Evolutionary conservation across 768 basidiomycete genomes (phyloP).

Genomic region (Pisolithus marmoratus): DNA sequence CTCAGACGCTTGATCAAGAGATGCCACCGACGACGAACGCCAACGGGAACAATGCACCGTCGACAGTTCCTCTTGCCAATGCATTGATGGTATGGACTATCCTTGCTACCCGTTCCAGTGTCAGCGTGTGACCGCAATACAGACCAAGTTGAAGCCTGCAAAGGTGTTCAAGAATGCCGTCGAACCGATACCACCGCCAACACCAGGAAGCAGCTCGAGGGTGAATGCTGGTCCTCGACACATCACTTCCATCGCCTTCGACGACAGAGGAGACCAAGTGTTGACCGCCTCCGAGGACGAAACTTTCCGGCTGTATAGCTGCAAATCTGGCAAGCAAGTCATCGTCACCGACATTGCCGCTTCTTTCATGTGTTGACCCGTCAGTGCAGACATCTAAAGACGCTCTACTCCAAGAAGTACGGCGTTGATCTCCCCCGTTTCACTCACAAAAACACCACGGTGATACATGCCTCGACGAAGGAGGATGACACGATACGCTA

Average conservation of each 20-base stretch:
- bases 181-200: constrained; percentile 50
- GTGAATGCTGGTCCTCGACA: constrained; percentile 50
- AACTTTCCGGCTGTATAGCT: constrained; percentile 83
- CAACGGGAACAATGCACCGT: constrained; percentile 25
- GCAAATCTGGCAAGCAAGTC: constrained; percentile 91
- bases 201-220: constrained; percentile 33
- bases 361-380: constrained; percentile 23
- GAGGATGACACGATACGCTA: constrained; percentile 94
- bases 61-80: constrained; percentile 41
- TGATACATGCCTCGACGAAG: constrained; percentile 90
- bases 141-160: constrained; percentile 80
- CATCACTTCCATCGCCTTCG: constrained; percentile 86
- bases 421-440: constrained; percentile 93
- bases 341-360: constrained; percentile 14
- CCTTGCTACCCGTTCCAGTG: background rate
- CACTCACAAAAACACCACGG: constrained; percentile 82
- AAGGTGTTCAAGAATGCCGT: constrained; percentile 82
- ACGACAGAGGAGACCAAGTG: constrained; percentile 82
- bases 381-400: constrained; percentile 60
- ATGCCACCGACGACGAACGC: constrained; percentile 37
- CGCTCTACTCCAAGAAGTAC: constrained; percentile 90
- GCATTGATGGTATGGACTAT: constrained; percentile 42
- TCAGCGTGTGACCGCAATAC: constrained; percentile 5
- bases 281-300: constrained; percentile 92
- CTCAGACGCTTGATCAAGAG: constrained; percentile 38